Base-by-base conservation (phyloP, 768 basidiomycete species). In the Suillus brevipes region DNA sequence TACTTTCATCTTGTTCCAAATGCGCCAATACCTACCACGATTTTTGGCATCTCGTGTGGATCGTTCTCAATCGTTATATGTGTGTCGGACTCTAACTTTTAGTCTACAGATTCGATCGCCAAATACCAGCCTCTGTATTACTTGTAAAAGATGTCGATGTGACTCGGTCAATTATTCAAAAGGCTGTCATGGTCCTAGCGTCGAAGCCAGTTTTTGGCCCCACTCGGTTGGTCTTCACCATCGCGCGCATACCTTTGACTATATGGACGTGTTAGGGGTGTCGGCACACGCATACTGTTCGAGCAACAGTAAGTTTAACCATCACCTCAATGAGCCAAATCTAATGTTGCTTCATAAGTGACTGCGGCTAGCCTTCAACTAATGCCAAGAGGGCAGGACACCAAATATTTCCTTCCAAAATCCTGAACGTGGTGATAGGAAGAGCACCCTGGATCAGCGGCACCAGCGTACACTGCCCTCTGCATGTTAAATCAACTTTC, bases 81-180 rank as follows among this genome's bases (percentile, higher is more conserved):
- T 28, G n/a, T 34, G 3, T 47, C 63, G 20, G 49, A 67, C 12
- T 23, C 20, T 59, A 28, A 59, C 18, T 31, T 42, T 59, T 59
- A 10, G 52, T 63, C 55, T 58, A 12, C 64, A 95, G 94, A 70
- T 97, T 95, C 74, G 98, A 99, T 71, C 94, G 96, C 58, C 97
- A 99, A 80, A 94, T 99, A 40, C 81, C 92, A 12, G 82, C 95
- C 2, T 84, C 89, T 0, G 83, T 88, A 28, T 83, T 99, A 36
- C 80, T 94, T 5, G 89, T 91, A 56, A 91, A 89, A 72, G 84
- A 87, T 45, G 81, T 85, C 2, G 96, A 97, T 67, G 93, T 99
- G 20, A 99, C 97, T 6, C 88, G 97, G 18, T 94, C 92, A 6
- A 99, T 90, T 10, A 97, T 99, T 0, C 97, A 99, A 77, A 99